Base-by-base conservation (phyloP, 257 asterid species). In the Salvia splendens region DNA sequence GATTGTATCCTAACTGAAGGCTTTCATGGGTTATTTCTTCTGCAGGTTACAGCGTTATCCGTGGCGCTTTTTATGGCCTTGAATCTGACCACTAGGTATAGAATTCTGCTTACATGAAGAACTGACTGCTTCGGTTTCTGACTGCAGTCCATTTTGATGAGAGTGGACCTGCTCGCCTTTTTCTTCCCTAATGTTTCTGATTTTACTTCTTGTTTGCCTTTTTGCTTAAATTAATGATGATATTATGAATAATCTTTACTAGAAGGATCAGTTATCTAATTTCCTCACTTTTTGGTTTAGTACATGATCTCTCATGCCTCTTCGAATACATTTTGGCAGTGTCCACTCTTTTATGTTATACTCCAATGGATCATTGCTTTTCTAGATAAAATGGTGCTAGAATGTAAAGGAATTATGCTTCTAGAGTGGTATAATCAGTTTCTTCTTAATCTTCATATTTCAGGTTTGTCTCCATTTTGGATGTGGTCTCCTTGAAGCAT, bases 21-120 rank as follows among this genome's bases (percentile, higher is more conserved):
- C 40, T 60, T 68, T 17, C 69, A 33, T 20, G 46, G 72, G 28
- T 73, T 55, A 36, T 70, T 71, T 75, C 24, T 70, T 55, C 63
- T 86, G 77, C 88, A 93, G 97, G 89, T 93, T 80, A 83, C 91
- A 70, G 99, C 96, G 61, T 80, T 93, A 69, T 88, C 92, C 35
- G 95, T 93, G 35, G 95, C 95, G 63, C 71, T 93, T 62, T 86
- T 88, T 57, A 84, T 97, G 87, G 96, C 99, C 71, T 79, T 93
- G 81, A 88, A 91, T 81, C 84, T 88, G 68, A 85, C 95, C 4
- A 66, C 95, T 46, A 83, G 97, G 97, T 90, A 84, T 62, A 46
- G 4, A 58, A 54, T 38, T 46, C 42, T 69, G 40, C 20, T 24
- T 24, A 59, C 73, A 54, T 62, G 64, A 68, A 50, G 46, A 61